Percentiles rank a stretch among this genome's conserved stretches.
Conservation (phyloP, 2,329 filamentous ascomycete genomes). For the Pyrenophora teres region DNA sequence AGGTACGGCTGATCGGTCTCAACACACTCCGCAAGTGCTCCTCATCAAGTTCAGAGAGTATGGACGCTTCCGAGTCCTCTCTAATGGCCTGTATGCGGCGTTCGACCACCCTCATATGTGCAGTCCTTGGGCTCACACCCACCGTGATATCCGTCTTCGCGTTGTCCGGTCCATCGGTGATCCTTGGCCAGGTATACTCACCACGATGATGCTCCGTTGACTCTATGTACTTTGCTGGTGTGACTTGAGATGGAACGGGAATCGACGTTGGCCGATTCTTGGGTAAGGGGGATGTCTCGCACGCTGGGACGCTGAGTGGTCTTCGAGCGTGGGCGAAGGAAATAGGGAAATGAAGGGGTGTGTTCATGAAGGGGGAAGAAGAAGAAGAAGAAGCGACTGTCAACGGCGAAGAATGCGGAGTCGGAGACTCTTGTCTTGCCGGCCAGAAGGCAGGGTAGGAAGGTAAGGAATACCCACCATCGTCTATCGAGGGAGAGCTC, state of each 20-base stretch:
- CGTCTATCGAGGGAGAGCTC: conserved; percentile 97
- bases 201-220: conserved; percentile 56
- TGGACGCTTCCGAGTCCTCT: conserved; percentile 38
- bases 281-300: conserved; percentile 27
- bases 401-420: conserved; percentile 41
- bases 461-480: conserved; percentile 78
- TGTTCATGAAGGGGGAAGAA: conserved; percentile 52
- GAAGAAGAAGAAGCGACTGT: conserved; percentile 50
- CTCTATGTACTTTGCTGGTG: conserved; percentile 28
- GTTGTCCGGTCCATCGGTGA: conserved; percentile 14
- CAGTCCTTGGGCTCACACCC: conserved; percentile 29
- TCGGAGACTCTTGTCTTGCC: conserved; percentile 50
- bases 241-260: conserved; percentile 40
- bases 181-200: conserved; percentile 52
- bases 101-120: conserved; percentile 25
- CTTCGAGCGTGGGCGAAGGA: conserved; percentile 28
- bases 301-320: conserved; percentile 35
- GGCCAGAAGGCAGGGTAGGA: conserved; percentile 46
- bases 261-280: conserved; percentile 41
- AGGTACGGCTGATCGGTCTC: conserved; percentile 50
- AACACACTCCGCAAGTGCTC: conserved; percentile 48
- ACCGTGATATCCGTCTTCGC: conserved; percentile 1
- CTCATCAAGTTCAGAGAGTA: conserved; percentile 41
- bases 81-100: conserved; percentile 27
- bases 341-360: conserved; percentile 52